Percentiles rank a stretch among this genome's conserved stretches.
Evolutionary conservation across 2,329 filamentous ascomycete genomes (phyloP).

Genomic region (Penicillium hordei): DNA sequence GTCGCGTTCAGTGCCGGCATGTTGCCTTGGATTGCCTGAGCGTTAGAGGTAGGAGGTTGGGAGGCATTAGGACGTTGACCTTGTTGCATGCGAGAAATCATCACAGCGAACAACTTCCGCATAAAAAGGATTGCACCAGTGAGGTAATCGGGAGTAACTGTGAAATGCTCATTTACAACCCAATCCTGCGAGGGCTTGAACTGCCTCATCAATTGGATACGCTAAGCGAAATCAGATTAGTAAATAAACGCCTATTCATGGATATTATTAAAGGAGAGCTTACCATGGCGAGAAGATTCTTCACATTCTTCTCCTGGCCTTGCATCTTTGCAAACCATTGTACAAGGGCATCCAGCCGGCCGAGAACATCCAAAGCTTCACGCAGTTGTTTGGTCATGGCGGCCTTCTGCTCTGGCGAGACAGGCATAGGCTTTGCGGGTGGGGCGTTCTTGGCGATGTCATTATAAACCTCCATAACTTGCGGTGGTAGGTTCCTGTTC

Average conservation of each 20-base stretch:
- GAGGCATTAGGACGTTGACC: conserved; percentile 28
- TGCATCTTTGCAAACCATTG: conserved; percentile 41
- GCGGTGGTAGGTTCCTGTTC: conserved; percentile 39
- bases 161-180: conserved; percentile 47
- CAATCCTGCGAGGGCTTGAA: conserved; percentile 45
- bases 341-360: conserved; percentile 45
- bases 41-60: conserved; percentile 20
- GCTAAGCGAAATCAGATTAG: conserved; percentile 29
- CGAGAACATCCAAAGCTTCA: conserved; percentile 43
- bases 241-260: conserved; percentile 6
- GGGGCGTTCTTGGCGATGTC: conserved; percentile 37
- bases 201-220: conserved; percentile 48
- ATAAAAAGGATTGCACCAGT: conserved; percentile 40
- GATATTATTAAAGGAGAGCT: conserved; percentile 10
- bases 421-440: conserved; percentile 32
- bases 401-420: conserved; percentile 42
- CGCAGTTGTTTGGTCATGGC: conserved; percentile 43
- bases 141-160: conserved; percentile 43
- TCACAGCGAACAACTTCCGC: conserved; percentile 42
- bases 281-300: conserved; percentile 42
- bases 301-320: conserved; percentile 42
- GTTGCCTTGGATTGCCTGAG: conserved; percentile 26
- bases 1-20: conserved; percentile 45
- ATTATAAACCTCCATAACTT: conserved; percentile 41
- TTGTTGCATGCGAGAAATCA: conserved; percentile 38